Percentiles rank a stretch among this genome's conserved stretches.
Conservation (phyloP, 345 rosid species). For the Reutealis trisperma region DNA sequence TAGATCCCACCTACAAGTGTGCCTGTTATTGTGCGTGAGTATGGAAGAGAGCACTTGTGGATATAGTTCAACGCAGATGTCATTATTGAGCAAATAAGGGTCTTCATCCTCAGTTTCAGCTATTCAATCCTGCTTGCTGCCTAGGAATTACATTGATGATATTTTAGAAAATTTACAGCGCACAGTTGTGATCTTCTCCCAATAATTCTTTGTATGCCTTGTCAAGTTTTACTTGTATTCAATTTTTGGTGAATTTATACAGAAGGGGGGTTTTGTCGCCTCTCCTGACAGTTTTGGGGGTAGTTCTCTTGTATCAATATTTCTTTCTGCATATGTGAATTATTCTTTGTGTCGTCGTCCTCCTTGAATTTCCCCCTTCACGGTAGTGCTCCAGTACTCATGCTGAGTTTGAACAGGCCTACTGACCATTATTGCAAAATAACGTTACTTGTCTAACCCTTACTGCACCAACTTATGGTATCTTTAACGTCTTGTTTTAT, state of each 20-base stretch:
- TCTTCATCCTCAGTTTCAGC: not conserved
- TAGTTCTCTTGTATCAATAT: not conserved
- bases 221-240: not conserved
- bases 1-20: constrained; percentile 97
- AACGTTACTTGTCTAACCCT: too few species aligned
- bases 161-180: not conserved
- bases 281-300: constrained; percentile 24
- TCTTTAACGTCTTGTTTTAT: too few species aligned
- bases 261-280: constrained; percentile 11
- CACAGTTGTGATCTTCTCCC: not conserved
- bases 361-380: too few species aligned
- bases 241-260: not conserved
- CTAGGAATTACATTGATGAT: not conserved
- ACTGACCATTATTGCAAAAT: too few species aligned
- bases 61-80: constrained; percentile 25
- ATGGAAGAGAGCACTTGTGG: constrained; percentile 68
- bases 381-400: too few species aligned
- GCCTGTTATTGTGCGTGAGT: constrained; percentile 89
- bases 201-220: not conserved
- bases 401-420: too few species aligned
- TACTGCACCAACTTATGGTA: too few species aligned
- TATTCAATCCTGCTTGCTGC: not conserved
- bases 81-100: constrained; percentile 4
- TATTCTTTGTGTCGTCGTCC: too few species aligned
- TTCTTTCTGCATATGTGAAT: not conserved